Percentiles rank a stretch among this genome's conserved stretches.
These are phyloP conservation scores for Kurtzmaniella fragi DNA, from an alignment of 805 yeast genomes.

Conservation along the genomic window DNA sequence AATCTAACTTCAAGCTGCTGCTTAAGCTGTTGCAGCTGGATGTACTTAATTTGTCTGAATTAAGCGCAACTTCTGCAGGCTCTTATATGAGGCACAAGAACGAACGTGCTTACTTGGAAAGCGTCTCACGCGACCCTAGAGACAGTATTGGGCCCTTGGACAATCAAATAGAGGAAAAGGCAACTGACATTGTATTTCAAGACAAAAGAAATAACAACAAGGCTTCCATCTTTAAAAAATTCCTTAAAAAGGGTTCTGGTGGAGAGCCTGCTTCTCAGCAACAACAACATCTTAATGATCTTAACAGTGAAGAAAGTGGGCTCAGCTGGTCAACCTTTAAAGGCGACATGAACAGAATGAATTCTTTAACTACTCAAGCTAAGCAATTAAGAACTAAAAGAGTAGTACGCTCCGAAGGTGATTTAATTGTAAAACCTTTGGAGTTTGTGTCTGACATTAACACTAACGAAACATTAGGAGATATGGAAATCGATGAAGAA, in stretches of 20 bases:
- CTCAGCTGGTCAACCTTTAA: slow-evolving; percentile 31
- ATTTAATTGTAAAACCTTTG: slow-evolving; percentile 37
- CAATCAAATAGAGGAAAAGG: slow-evolving; percentile 9
- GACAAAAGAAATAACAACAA: slow-evolving; percentile 36
- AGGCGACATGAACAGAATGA: slow-evolving; percentile 67
- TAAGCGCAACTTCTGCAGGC: slow-evolving; percentile 88
- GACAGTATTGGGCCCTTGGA: too few relatives aligned
- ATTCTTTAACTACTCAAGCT: slow-evolving; percentile 63
- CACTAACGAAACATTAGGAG: slow-evolving; percentile 28
- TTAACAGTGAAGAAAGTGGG: slow-evolving; percentile 11
- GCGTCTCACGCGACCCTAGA: too few relatives aligned
- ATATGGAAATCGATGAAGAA: slow-evolving; percentile 9
- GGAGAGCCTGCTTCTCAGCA: slow-evolving; percentile 26
- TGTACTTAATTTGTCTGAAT: slow-evolving; percentile 52
- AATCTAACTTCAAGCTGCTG: slow-evolving; percentile 13
- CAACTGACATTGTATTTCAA: slow-evolving; percentile 39
- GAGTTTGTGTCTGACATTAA: slow-evolving; percentile 39
- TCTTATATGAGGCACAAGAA: slow-evolving; percentile 71
- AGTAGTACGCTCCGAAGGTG: slow-evolving; percentile 35
- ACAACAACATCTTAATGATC: slow-evolving; percentile 24
- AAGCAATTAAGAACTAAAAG: slow-evolving; percentile 65
- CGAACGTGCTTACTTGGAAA: slow-evolving; percentile 26
- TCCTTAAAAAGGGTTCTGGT: slow-evolving; percentile 32
- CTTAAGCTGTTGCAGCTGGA: slow-evolving; percentile 41
- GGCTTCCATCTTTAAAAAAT: slow-evolving; percentile 42